Base-by-base conservation (phyloP, 2,329 filamentous ascomycete genomes). In the Arachnopeziza araneosa region DNA sequence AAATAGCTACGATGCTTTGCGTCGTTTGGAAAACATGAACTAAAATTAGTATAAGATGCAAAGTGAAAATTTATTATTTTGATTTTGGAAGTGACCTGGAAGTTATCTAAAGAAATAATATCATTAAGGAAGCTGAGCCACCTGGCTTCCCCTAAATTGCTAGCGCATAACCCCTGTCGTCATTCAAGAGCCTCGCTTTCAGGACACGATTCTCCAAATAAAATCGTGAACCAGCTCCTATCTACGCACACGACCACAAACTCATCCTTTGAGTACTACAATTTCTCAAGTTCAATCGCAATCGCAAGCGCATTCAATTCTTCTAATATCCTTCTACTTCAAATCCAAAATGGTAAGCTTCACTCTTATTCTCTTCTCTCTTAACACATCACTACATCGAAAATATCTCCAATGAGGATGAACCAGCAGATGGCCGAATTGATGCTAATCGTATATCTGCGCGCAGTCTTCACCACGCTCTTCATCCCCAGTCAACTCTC, bases 401-500 rank as follows among this genome's bases (percentile, higher is more conserved):
- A n/a, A 44, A 24, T n/a, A 55, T 52, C 21, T 9, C 50, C 36
- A 44, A 44, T 14, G 36, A 44, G 36, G 36, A 44, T 44, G 36
- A 12, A 44, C 17, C 2, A 19, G 17, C 17, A 19, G 36, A 44
- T 44, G 36, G 36, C 6, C 17, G 36, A 44, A 44, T 44, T 44
- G 36, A 44, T 44, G 5, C 36, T 44, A 44, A 44, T 12, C 6
- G 17, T 19, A 44, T 55, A 36, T 48, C 30, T 14, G 22, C 24
- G 12, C 6, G 36, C 36, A 73, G 72, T 73, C 72, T 59, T 73
- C 72, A 44, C 71, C 72, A 66, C 67, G 70, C 61, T 57, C 84
- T 59, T 79, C 83, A 56, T 88, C 87, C 54, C 85, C 85, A 62
- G 77, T 76, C 65, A 80, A 79, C 72, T 78, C 79, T 64, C 74